phyloP scores from a whole-genome alignment of 805 yeast species.

The Pichia rugopelliculosa region DNA sequence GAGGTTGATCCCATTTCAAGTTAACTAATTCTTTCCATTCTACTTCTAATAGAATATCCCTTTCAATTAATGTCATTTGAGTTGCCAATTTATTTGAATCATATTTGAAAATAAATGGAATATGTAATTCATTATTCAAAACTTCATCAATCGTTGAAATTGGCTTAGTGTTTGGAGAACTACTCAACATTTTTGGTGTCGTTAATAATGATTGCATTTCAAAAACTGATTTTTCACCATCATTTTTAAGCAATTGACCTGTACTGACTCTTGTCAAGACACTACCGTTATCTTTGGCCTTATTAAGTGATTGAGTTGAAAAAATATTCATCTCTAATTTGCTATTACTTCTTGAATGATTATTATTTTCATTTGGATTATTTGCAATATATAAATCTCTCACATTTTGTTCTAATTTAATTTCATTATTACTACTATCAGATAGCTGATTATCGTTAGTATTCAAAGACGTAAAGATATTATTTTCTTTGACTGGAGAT shows the following conservation, averaged over 20 bases:
- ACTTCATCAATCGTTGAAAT: constrained; percentile 31
- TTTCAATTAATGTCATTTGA: constrained; percentile 81
- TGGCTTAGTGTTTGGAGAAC: background rate
- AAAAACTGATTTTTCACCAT: constrained; percentile 19
- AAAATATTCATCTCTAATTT: constrained; percentile 11
- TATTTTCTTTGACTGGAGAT: constrained; percentile 7
- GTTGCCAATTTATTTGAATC: constrained; percentile 61
- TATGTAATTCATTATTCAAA: constrained; percentile 49
- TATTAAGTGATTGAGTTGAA: constrained; percentile 6
- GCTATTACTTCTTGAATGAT: background rate
- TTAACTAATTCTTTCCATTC: constrained; percentile 91
- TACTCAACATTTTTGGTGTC: constrained; percentile 22
- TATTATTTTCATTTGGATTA: constrained; percentile 15
- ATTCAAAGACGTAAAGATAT: background rate
- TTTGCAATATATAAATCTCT: constrained; percentile 27
- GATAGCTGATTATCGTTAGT: constrained; percentile 13
- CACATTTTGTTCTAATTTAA: constrained; percentile 26
- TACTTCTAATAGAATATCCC: constrained; percentile 72
- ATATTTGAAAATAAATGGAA: constrained; percentile 74
- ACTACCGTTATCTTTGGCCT: constrained; percentile 6
- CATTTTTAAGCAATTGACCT: constrained; percentile 9
- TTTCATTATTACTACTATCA: constrained; percentile 22
- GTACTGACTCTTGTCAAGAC: constrained; percentile 9
- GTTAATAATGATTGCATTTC: constrained; percentile 23
- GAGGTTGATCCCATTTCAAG: constrained; percentile 59